phyloP scores from a whole-genome alignment of 352 stramenopile genomes.

The Pythium sp. region DNA sequence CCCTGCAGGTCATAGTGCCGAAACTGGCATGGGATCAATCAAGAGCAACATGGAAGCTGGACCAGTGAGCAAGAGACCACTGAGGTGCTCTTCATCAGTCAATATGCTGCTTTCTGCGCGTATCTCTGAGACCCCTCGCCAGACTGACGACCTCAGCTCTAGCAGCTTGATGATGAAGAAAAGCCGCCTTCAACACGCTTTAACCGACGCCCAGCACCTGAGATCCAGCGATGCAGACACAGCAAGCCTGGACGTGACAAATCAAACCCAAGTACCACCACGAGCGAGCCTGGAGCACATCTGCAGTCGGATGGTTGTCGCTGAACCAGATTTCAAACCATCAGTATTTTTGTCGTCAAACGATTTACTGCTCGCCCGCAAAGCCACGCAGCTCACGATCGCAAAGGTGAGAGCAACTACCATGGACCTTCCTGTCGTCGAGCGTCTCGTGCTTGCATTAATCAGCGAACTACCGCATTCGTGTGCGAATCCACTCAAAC shows the following conservation, averaged over 20 bases:
- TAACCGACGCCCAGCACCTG: slow-evolving; percentile 16
- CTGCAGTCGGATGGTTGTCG: neutral
- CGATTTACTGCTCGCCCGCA: slow-evolving; percentile 6
- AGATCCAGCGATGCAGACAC: neutral
- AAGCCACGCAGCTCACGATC: neutral
- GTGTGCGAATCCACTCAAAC: slow-evolving; percentile 10
- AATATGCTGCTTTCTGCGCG: neutral
- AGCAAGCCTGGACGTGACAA: neutral
- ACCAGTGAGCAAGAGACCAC: neutral
- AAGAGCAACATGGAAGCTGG: neutral
- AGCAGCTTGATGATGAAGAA: slow-evolving; percentile 13
- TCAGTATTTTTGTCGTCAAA: neutral
- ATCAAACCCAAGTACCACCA: neutral
- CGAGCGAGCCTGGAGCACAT: neutral
- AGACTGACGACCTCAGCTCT: neutral
- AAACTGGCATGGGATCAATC: neutral
- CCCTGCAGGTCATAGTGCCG: neutral
- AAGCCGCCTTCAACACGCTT: slow-evolving; percentile 21
- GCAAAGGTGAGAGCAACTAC: neutral
- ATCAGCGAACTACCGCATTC: slow-evolving; percentile 8
- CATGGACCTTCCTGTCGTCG: neutral
- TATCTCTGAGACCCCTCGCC: neutral
- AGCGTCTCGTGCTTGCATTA: neutral
- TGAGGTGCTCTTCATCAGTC: neutral
- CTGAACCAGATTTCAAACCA: neutral